phyloP scores from a whole-genome alignment of 257 asterid genomes.

The Penstemon newberryi region DNA sequence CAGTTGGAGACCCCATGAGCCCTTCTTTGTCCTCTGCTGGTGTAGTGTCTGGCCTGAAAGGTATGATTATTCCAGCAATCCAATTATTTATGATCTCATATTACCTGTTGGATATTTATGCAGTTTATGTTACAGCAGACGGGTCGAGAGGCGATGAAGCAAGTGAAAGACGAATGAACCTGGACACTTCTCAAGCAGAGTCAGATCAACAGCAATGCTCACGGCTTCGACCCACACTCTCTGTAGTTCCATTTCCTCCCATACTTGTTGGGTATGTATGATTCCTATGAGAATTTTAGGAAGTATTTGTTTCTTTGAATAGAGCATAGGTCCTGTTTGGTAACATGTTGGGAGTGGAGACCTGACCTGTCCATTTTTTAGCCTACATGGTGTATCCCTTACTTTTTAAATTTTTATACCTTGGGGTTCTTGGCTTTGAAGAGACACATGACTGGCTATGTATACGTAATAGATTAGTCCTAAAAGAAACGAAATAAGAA shows the following conservation, averaged over 20 bases:
- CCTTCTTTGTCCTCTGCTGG: conserved; percentile 74
- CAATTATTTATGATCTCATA: conserved; percentile 21
- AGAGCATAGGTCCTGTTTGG: conserved; percentile 5
- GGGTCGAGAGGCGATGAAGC: conserved; percentile 72
- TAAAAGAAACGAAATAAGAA: not conserved
- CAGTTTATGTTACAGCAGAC: conserved; percentile 49
- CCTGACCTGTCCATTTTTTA: not conserved
- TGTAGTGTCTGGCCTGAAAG: conserved; percentile 58
- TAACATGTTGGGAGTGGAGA: conserved; percentile 9
- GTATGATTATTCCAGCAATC: conserved; percentile 39
- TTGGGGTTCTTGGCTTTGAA: conserved; percentile 10
- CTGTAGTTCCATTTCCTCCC: conserved; percentile 93
- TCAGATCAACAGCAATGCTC: conserved; percentile 69
- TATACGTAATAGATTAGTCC: not conserved
- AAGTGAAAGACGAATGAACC: conserved; percentile 47
- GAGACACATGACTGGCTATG: not conserved
- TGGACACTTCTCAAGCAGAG: conserved; percentile 55
- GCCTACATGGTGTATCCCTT: conserved; percentile 1
- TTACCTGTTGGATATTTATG: conserved; percentile 29
- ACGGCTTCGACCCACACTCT: conserved; percentile 75
- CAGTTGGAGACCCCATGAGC: conserved; percentile 90
- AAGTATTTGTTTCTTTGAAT: conserved; percentile 16
- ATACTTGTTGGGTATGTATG: conserved; percentile 89
- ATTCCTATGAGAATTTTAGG: conserved; percentile 15
- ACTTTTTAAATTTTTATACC: not conserved